These are phyloP conservation scores for Agrostemma githago DNA, from an alignment of 148 eudicot species.

Conservation along the genomic window DNA sequence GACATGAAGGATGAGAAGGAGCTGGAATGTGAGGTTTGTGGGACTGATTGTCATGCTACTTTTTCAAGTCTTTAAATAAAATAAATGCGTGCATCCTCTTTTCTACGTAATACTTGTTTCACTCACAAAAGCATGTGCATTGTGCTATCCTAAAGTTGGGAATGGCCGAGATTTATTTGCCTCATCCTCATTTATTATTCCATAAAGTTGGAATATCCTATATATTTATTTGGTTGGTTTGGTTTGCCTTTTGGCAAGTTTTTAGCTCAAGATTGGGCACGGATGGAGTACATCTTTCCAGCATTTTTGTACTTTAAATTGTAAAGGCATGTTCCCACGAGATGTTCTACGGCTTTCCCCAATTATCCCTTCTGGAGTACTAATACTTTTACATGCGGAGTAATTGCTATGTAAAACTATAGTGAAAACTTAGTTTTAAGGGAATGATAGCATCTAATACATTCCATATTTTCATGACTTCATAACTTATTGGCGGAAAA, in stretches of 20 bases:
- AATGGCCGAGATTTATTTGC: not conserved
- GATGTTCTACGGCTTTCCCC: not conserved
- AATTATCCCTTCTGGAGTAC: too few species aligned
- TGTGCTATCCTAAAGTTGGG: conserved; percentile 5
- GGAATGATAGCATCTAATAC: too few species aligned
- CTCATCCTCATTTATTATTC: not conserved
- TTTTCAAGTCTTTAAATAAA: too few species aligned
- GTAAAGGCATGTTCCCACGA: not conserved
- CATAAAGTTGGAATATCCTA: not conserved
- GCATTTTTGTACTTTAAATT: not conserved
- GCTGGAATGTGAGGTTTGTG: not conserved
- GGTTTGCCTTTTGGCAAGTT: conserved; percentile 1
- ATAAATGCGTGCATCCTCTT: not conserved
- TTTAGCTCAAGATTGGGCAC: not conserved
- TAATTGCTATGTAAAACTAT: too few species aligned
- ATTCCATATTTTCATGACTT: too few species aligned
- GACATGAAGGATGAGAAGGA: not conserved
- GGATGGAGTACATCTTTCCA: not conserved
- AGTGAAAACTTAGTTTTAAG: too few species aligned
- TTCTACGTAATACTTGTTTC: not conserved
- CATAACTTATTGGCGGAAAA: too few species aligned
- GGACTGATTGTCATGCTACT: not conserved
- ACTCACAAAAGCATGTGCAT: conserved; percentile 12
- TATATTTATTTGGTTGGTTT: not conserved
- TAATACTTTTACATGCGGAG: too few species aligned